These are phyloP conservation scores for Musa troglodytarum DNA, from an alignment of 176 grass and related monocot genomes.

Conservation along the genomic window DNA sequence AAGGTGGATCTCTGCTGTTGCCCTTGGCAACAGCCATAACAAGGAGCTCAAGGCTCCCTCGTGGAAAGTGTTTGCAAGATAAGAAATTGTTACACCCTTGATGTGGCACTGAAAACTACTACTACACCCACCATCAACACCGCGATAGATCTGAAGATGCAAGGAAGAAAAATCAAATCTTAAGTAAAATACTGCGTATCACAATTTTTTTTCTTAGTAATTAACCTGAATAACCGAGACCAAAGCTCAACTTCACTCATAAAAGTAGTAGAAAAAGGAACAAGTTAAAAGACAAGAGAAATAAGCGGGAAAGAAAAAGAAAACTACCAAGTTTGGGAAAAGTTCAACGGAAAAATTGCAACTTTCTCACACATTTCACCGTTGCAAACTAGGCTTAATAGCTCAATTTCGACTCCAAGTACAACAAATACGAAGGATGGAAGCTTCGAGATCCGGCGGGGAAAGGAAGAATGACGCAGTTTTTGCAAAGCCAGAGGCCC, in stretches of 20 bases:
- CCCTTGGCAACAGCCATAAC: conserved; percentile 35
- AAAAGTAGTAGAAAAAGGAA: neutral
- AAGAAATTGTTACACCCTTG: neutral
- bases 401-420: neutral
- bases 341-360: neutral
- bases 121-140: neutral
- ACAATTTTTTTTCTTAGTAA: neutral
- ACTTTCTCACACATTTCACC: neutral
- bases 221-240: neutral
- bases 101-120: neutral
- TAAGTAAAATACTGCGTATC: neutral
- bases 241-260: neutral
- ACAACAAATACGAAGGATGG: neutral
- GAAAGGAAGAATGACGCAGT: neutral
- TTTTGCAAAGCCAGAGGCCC: neutral
- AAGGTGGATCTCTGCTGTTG: conserved; percentile 18
- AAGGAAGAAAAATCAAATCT: neutral
- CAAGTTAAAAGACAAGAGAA: neutral
- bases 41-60: conserved; percentile 18
- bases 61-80: neutral
- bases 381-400: neutral
- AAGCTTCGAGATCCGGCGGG: neutral
- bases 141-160: neutral
- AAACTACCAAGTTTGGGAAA: neutral
- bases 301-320: neutral